phyloP scores from a whole-genome alignment of 352 stramenopile genomes.

The Phytophthora podocarpi region DNA sequence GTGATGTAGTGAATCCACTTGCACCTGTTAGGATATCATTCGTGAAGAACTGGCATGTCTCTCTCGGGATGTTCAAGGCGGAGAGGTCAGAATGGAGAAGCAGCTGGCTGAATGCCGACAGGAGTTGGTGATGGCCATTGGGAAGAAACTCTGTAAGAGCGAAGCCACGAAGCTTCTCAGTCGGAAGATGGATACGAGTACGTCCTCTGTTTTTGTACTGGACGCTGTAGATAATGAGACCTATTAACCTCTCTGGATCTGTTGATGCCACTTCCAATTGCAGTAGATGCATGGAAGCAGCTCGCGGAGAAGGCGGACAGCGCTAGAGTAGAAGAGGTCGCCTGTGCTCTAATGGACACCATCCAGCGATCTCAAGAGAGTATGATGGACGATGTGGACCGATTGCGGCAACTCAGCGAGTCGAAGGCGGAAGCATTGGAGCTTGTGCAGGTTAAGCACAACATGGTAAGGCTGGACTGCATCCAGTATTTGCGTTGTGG shows the following conservation, averaged over 20 bases:
- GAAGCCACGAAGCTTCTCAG: slow-evolving; percentile 44
- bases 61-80: slow-evolving; percentile 10
- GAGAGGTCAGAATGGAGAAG: slow-evolving; percentile 30
- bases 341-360: slow-evolving; percentile 28
- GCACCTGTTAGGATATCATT: slow-evolving; percentile 11
- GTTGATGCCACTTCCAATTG: neutral
- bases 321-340: slow-evolving; percentile 36
- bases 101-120: slow-evolving; percentile 23
- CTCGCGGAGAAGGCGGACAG: slow-evolving; percentile 42
- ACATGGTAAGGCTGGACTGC: slow-evolving; percentile 34
- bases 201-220: neutral
- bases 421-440: slow-evolving; percentile 30
- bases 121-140: slow-evolving; percentile 24
- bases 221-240: neutral
- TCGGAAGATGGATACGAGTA: slow-evolving; percentile 50
- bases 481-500: neutral
- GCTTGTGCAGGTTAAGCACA: slow-evolving; percentile 46
- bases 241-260: neutral
- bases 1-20: neutral
- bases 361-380: slow-evolving; percentile 38
- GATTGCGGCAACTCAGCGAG: slow-evolving; percentile 19
- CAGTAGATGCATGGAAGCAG: slow-evolving; percentile 49
- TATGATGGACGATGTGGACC: slow-evolving; percentile 25
- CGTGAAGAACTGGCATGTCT: slow-evolving; percentile 6
- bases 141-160: slow-evolving; percentile 32